Percentiles rank a stretch among this genome's conserved stretches.
Conservation (phyloP, 176 grass and related monocot species). For the Metroxylon sagu region DNA sequence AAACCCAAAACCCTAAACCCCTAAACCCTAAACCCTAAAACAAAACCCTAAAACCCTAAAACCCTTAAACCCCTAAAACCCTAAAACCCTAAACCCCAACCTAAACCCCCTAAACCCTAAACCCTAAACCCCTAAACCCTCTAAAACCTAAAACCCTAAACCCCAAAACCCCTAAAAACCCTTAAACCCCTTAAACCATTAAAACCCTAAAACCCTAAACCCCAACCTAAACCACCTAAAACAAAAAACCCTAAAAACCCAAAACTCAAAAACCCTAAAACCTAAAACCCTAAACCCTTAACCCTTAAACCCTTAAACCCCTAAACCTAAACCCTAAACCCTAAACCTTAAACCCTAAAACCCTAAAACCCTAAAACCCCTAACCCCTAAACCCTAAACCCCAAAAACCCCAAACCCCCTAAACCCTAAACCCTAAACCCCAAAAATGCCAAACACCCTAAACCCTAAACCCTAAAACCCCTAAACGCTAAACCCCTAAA, state of each 20-base stretch:
- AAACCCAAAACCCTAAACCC: too few relatives aligned
- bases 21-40: too few relatives aligned
- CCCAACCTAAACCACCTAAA: slow-evolving; percentile 1
- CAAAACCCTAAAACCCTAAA: too few relatives aligned
- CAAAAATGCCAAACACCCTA: slow-evolving; percentile 12
- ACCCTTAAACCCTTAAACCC: too few relatives aligned
- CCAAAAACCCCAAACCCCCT: slow-evolving; percentile 9
- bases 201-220: background rate
- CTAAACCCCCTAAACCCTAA: too few relatives aligned
- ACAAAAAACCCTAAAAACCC: slow-evolving; percentile 14
- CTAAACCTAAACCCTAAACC: background rate
- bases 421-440: slow-evolving; percentile 8
- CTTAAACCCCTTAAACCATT: too few relatives aligned
- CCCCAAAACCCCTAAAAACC: too few relatives aligned
- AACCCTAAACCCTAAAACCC: slow-evolving; percentile 17
- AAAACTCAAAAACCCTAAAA: slow-evolving; percentile 14
- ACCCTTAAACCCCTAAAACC: too few relatives aligned
- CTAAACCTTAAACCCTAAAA: background rate
- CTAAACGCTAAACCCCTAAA: slow-evolving; percentile 16
- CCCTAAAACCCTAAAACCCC: background rate
- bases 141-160: too few relatives aligned
- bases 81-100: too few relatives aligned
- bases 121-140: too few relatives aligned
- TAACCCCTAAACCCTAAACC: background rate
- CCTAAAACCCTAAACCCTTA: slow-evolving; percentile 4